Percentiles rank a stretch among this genome's conserved stretches.
Conservation (phyloP, 2,329 filamentous ascomycete species). For the Clonostachys chloroleuca region DNA sequence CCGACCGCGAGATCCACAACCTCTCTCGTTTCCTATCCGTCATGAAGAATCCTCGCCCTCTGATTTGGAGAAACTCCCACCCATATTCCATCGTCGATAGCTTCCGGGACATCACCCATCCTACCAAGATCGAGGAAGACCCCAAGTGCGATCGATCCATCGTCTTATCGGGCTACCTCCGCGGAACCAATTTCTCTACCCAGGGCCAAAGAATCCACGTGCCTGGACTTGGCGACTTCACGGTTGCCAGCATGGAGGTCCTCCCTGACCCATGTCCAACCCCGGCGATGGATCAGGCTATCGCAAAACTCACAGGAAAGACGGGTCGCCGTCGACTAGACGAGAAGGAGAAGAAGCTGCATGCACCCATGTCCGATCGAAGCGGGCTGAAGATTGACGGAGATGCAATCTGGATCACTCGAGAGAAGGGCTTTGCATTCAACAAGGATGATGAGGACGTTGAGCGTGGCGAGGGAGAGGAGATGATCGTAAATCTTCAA, state of each 20-base stretch:
- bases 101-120: constrained; percentile 92
- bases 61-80: constrained; percentile 95
- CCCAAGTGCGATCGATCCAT: constrained; percentile 87
- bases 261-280: constrained; percentile 95
- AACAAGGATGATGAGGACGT: constrained; percentile 59
- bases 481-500: constrained; percentile 88
- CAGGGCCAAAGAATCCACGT: constrained; percentile 85
- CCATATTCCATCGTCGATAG: constrained; percentile 92
- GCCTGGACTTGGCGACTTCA: constrained; percentile 86
- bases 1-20: constrained; percentile 94
- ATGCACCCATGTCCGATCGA: constrained; percentile 97
- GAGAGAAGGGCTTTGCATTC: constrained; percentile 72
- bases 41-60: constrained; percentile 98
- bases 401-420: constrained; percentile 86
- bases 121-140: constrained; percentile 84
- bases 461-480: constrained; percentile 88
- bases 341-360: constrained; percentile 94
- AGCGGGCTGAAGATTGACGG: constrained; percentile 95
- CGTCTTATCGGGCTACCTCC: constrained; percentile 86
- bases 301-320: constrained; percentile 82
- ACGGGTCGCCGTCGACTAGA: constrained; percentile 75
- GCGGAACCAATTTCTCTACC: constrained; percentile 90
- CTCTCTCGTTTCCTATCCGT: constrained; percentile 91
- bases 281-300: constrained; percentile 80
- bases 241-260: constrained; percentile 76